Conservation (phyloP, 2,329 filamentous ascomycete species). For the Fusarium acutatum region DNA sequence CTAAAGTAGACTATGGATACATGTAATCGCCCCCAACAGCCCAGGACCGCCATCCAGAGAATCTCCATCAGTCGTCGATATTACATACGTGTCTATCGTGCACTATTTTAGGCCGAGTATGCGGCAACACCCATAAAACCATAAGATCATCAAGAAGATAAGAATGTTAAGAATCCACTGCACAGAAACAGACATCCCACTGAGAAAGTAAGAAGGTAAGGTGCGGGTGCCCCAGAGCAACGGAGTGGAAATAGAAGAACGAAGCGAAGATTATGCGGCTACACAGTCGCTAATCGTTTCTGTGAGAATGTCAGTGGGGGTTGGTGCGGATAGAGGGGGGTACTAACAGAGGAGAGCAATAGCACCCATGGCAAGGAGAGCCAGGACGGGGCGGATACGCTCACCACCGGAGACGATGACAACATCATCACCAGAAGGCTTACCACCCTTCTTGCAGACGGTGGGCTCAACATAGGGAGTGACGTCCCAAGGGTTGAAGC, state of each 20-base stretch:
- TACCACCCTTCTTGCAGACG: slow-evolving; percentile 23
- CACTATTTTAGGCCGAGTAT: slow-evolving; percentile 14
- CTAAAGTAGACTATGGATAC: slow-evolving; percentile 19
- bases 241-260: slow-evolving; percentile 9
- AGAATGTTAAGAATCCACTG: slow-evolving; percentile 14
- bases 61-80: slow-evolving; percentile 27
- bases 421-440: slow-evolving; percentile 10
- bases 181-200: slow-evolving; percentile 15
- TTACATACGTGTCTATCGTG: slow-evolving; percentile 28
- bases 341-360: slow-evolving; percentile 30
- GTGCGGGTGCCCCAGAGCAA: slow-evolving; percentile 3
- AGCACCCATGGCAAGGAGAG: slow-evolving; percentile 23
- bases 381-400: slow-evolving; percentile 23
- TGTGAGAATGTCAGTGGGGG: background rate
- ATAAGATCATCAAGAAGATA: slow-evolving; percentile 20
- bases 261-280: slow-evolving; percentile 9
- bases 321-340: accelerated
- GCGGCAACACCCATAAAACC: slow-evolving; percentile 26
- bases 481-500: slow-evolving; percentile 22
- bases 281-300: slow-evolving; percentile 10
- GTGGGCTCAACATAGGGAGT: slow-evolving; percentile 24
- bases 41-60: background rate
- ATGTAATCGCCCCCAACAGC: slow-evolving; percentile 2
- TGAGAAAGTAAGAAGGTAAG: slow-evolving; percentile 19
- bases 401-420: slow-evolving; percentile 28